These are phyloP conservation scores for Vigna mungo DNA, from an alignment of 306 rosid genomes.

Conservation along the genomic window DNA sequence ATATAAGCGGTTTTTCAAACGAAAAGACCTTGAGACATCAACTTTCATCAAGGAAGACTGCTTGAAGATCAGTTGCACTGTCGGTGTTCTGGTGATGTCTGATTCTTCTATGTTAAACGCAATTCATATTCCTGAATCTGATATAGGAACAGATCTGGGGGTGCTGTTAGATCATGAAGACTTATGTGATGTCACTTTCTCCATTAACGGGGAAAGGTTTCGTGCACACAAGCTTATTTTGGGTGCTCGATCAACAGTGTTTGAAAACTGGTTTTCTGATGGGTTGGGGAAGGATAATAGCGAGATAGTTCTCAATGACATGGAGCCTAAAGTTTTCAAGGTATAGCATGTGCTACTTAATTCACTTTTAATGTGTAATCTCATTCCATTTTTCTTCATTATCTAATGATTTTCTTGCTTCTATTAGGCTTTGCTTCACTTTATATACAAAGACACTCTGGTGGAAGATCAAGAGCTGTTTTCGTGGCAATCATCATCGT, in stretches of 20 bases:
- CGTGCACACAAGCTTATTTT: constrained; percentile 85
- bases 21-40: constrained; percentile 76
- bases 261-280: constrained; percentile 64
- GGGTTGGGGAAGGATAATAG: constrained; percentile 58
- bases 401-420: constrained; percentile 43
- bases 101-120: constrained; percentile 74
- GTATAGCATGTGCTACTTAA: constrained; percentile 41
- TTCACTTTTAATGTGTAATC: constrained; percentile 4
- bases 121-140: constrained; percentile 85
- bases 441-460: constrained; percentile 79
- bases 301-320: constrained; percentile 64
- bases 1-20: constrained; percentile 78
- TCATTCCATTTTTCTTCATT: constrained; percentile 25
- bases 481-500: constrained; percentile 58
- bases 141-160: constrained; percentile 74
- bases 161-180: constrained; percentile 78
- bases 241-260: constrained; percentile 82
- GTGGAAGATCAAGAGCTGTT: constrained; percentile 76
- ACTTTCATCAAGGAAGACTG: constrained; percentile 85
- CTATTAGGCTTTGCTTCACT: constrained; percentile 84
- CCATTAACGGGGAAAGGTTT: constrained; percentile 78
- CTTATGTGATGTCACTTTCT: constrained; percentile 81
- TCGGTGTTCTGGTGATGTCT: constrained; percentile 83
- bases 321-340: constrained; percentile 94
- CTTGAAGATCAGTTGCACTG: constrained; percentile 91